These are phyloP conservation scores for Bisporella sp. DNA, from an alignment of 2,329 filamentous ascomycete species.

Conservation along the genomic window DNA sequence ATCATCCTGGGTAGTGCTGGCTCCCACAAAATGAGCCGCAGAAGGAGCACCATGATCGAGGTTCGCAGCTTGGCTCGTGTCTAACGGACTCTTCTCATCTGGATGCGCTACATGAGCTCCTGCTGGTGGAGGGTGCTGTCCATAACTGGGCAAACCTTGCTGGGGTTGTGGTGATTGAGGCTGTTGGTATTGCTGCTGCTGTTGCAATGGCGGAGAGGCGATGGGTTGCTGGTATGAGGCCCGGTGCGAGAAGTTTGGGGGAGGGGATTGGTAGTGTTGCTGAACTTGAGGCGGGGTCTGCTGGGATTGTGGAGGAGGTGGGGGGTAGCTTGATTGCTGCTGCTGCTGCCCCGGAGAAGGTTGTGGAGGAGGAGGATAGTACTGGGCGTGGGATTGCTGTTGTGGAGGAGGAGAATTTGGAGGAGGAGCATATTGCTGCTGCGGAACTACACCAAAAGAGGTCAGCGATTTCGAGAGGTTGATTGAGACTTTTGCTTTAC, in stretches of 20 bases:
- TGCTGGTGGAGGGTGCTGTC: constrained; percentile 17
- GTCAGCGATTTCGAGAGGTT: not conserved
- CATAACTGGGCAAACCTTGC: constrained; percentile 9
- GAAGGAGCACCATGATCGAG: constrained; percentile 33
- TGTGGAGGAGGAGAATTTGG: constrained; percentile 9
- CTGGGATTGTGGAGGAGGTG: constrained; percentile 21
- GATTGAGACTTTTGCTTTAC: constrained; percentile 17
- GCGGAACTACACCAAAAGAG: not conserved
- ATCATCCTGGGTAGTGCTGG: constrained; percentile 63
- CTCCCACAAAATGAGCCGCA: constrained; percentile 55
- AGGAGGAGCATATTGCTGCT: constrained; percentile 1
- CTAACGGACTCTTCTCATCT: constrained; percentile 23
- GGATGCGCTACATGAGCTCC: constrained; percentile 15
- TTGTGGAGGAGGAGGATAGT: constrained; percentile 4
- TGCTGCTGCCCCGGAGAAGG: constrained; percentile 10
- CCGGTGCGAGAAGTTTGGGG: constrained; percentile 25
- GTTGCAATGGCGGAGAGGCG: not conserved
- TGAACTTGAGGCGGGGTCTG: constrained; percentile 11
- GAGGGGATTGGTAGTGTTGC: constrained; percentile 16
- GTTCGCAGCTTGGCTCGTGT: constrained; percentile 22
- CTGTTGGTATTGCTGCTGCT: constrained; percentile 1
- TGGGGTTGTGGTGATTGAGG: constrained; percentile 1
- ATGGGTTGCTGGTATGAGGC: constrained; percentile 26
- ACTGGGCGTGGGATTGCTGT: constrained; percentile 10
- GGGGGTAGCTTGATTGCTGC: constrained; percentile 15